Evolutionary conservation across 176 grass and related monocot species (phyloP), one percentile per base, ranked within the genome.

Genomic region (Coix lacrymajobi): DNA sequence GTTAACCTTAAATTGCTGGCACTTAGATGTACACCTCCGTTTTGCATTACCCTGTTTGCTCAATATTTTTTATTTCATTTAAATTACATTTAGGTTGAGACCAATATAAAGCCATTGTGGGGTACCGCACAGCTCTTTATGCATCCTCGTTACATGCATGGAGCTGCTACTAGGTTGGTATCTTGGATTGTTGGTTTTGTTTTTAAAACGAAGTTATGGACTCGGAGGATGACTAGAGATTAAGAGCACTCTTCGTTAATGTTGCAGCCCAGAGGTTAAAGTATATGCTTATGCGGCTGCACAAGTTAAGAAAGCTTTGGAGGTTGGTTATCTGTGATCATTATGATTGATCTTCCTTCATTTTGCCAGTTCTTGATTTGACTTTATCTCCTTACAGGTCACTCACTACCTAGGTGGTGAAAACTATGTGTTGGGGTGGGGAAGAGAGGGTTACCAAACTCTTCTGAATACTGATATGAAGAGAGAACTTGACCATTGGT

Each of bases 361-460:
- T 39, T 80, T 65, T 65, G 15, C 54, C 75, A 52, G 17, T 73
- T 86, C 13, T 62, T 80, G 49, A 85, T 83, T 78, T 62, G 9
- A n/a, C 2, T 46, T 17, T 4, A 84, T 19, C 30, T 73, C 73
- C 80, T 25, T 31, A 49, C 12, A 71, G 16, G 45, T 48, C 45
- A 48, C 45, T 48, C 40, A 12, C 1, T 12, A 14, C 12, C 44
- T 16, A 46, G 14, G 44, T 4, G 61, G 19, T 14, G 49, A 75
- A 80, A 99, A 99, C 79, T 96, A 98, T 79, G 91, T 99, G 60
- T 99, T 98, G 96, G 96, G 96, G 93, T 80, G 96, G n/a, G n/a
- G 96, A 33, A 88, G 93, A 78, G 96, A 99, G 80, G 93, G 93
- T 36, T 99, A 99, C 70, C 96, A 96, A 79, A 92, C 96, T 22